A percentile compares a stretch with the other conserved stretches of the same genome.
phyloP scores from a whole-genome alignment of 2,329 filamentous ascomycete species.

The Incumbomyces delicatus region DNA sequence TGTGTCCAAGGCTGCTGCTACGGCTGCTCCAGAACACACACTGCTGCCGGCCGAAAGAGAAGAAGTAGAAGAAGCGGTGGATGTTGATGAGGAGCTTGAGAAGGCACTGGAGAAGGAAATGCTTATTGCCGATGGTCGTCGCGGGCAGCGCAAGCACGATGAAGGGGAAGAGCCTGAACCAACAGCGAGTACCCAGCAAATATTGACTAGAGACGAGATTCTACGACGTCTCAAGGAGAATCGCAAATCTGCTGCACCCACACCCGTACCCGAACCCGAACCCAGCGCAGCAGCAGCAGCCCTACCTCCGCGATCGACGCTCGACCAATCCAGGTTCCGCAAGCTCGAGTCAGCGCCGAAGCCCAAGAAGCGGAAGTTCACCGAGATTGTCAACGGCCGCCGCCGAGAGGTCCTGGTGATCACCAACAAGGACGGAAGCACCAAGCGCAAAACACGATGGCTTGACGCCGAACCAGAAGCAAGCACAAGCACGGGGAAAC shows the following conservation, averaged over 20 bases:
- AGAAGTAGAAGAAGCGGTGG: constrained; percentile 26
- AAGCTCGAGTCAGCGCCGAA: constrained; percentile 36
- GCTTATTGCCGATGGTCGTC: constrained; percentile 9
- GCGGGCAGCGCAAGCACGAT: constrained; percentile 13
- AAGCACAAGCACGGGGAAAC: constrained; percentile 14
- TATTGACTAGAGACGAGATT: constrained; percentile 50
- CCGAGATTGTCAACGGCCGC: constrained; percentile 41
- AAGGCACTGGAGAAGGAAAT: constrained; percentile 30
- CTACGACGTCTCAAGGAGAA: constrained; percentile 50
- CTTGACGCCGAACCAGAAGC: constrained; percentile 26
- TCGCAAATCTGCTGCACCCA: constrained; percentile 20
- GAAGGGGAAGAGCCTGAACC: constrained; percentile 17
- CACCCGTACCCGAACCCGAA: constrained; percentile 14
- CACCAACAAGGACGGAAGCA: constrained; percentile 49
- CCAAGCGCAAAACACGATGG: constrained; percentile 53
- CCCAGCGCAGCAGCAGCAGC: constrained; percentile 40
- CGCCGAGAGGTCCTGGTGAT: constrained; percentile 49
- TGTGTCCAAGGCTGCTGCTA: constrained; percentile 31
- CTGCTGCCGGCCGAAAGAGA: constrained; percentile 17
- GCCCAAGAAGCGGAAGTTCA: constrained; percentile 37
- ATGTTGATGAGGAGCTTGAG: constrained; percentile 55
- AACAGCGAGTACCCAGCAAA: constrained; percentile 27
- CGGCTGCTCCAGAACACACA: constrained; percentile 24
- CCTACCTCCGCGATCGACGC: constrained; percentile 30
- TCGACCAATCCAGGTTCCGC: constrained; percentile 42